Evolutionary conservation across 2,329 filamentous ascomycete species (phyloP).

Genomic region (Microdochium nivale): DNA sequence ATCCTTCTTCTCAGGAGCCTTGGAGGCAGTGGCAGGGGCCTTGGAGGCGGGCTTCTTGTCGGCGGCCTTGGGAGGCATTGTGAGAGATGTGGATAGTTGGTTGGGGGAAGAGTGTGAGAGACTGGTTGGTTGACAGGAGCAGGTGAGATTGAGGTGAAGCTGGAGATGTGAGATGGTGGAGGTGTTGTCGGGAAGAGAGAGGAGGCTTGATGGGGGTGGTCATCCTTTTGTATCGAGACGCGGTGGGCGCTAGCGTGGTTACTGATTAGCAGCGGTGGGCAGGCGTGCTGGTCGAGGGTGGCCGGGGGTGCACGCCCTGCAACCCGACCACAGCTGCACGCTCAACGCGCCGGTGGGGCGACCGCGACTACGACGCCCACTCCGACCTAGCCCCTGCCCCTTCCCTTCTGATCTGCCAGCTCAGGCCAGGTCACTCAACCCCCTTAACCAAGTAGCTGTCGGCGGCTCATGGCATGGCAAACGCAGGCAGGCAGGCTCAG

Average conservation of each 20-base stretch:
- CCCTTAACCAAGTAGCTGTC: too few species aligned
- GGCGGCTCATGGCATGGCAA: too few species aligned
- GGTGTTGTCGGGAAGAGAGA: constrained; percentile 20
- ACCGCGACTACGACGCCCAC: not conserved
- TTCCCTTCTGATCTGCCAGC: not conserved
- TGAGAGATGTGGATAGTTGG: constrained; percentile 23
- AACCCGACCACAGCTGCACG: not conserved
- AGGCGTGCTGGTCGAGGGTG: not conserved
- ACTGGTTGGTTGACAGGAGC: not conserved
- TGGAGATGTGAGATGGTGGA: constrained; percentile 29
- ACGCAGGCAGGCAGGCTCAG: too few species aligned
- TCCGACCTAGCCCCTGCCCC: not conserved
- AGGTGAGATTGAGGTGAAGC: constrained; percentile 21
- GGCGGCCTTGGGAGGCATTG: constrained; percentile 97
- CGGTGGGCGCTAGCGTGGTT: constrained; percentile 39
- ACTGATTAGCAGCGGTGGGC: constrained; percentile 40
- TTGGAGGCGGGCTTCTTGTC: constrained; percentile 99
- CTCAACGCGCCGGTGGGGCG: not conserved
- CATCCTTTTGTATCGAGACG: constrained; percentile 55
- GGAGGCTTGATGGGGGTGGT: constrained; percentile 37
- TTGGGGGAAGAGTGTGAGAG: constrained; percentile 10
- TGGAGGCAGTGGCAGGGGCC: constrained; percentile 69
- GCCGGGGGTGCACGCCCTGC: not conserved
- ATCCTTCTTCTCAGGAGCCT: constrained; percentile 92
- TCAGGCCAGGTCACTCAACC: too few species aligned